Evolutionary conservation across 2,329 filamentous ascomycete genomes (phyloP), one percentile per base, ranked within the genome.

Genomic region (Fusarium pininemorale): DNA sequence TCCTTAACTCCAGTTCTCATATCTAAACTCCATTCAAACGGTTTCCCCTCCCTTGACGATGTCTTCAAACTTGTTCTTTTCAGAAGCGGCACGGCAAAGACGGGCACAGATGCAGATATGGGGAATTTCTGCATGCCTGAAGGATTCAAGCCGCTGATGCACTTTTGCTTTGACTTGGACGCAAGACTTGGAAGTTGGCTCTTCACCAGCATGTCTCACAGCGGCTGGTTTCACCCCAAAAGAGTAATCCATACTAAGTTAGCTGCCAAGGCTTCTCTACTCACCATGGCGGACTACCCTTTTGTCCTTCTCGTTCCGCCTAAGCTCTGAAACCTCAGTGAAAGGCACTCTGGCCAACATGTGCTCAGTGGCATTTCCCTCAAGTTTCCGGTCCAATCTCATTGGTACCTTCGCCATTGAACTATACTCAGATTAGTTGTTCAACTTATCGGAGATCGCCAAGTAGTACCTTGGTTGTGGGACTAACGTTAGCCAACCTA

Each of bases 1-100:
- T 38, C 41, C 39, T 74, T 59, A 72, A 72, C 54, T 64, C 66
- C 67, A 68, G 48, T 26, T 30, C n/a, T 50, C 54, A 37, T 55
- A 55, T 72, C 66, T 72, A 61, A 74, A 68, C 71, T 72, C 71
- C 66, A 71, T 73, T 30, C 18, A 18, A 55, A 41, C 20, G 22
- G 30, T 7, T 14, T 15, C n/a, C 41, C 47, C 28, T 22, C 30
- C 30, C 30, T 58, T 37, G 41, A 24, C 32, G 56, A 58, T 51
- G 32, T 51, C 56, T 58, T 51, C 42, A 35, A 59, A 30, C 30
- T 38, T 56, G 30, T 28, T 57, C 22, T 41, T 35, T 41, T 54
- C 32, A 51, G 22, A 45, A 41, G 35, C 11, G 53, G 63, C 54
- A 50, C 38, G n/a, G 32, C 32, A 35, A 35, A 35, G 32, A 37